Percentiles rank a stretch among this genome's conserved stretches.
These are phyloP conservation scores for Tuber magnatum DNA, from an alignment of 495 filamentous ascomycete species.

Conservation along the genomic window DNA sequence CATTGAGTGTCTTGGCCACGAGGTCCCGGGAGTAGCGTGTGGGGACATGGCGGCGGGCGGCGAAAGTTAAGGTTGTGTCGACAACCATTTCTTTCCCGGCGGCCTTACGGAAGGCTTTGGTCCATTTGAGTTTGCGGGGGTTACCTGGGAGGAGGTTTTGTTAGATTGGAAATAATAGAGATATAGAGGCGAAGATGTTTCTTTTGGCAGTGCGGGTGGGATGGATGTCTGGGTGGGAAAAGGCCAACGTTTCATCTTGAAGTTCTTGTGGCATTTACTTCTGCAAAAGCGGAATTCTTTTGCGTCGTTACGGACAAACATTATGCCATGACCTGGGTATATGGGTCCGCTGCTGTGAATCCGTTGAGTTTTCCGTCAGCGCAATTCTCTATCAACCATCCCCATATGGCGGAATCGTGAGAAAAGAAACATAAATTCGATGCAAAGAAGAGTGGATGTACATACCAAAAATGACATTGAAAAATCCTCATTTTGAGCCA, in stretches of 20 bases:
- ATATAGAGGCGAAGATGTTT: not conserved
- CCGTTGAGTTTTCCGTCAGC: constrained; percentile 11
- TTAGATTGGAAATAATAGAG: not conserved
- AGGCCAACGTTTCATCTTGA: constrained; percentile 92
- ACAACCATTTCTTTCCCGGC: constrained; percentile 88
- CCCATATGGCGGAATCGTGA: not conserved
- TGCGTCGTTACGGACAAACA: constrained; percentile 68
- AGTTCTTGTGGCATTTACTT: constrained; percentile 92
- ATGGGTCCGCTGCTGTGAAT: constrained; percentile 48
- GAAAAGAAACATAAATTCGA: not conserved
- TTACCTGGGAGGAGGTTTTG: constrained; percentile 41
- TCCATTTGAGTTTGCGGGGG: constrained; percentile 75
- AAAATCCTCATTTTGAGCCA: constrained; percentile 33
- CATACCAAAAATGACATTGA: constrained; percentile 38
- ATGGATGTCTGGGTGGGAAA: not conserved
- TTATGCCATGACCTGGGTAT: constrained; percentile 87
- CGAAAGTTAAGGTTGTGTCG: constrained; percentile 87
- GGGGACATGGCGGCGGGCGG: constrained; percentile 85
- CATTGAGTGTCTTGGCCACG: constrained; percentile 74
- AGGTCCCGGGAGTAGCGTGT: constrained; percentile 91
- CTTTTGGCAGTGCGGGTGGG: not conserved
- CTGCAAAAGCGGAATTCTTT: constrained; percentile 66
- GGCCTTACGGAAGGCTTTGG: constrained; percentile 70
- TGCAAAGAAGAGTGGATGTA: not conserved
- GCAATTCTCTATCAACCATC: not conserved